Evolutionary conservation across 116 monocot species (phyloP), one percentile per base, ranked within the genome.

Genomic region (Iris pallida): DNA sequence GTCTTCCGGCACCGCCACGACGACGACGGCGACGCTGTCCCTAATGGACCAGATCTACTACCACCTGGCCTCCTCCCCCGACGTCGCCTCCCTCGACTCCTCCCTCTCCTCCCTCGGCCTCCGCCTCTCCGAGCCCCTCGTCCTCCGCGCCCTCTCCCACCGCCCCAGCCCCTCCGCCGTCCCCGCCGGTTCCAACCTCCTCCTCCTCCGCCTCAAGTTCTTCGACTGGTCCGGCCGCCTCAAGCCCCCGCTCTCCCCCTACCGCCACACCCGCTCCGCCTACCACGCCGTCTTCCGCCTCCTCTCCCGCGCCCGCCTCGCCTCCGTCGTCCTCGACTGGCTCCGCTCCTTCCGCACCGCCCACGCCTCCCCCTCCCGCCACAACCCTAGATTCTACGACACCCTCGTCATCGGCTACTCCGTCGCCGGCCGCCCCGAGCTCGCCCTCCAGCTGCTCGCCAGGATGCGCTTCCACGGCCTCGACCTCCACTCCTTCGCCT

Each of bases 221-320:
- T 96, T 96, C 75, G 92, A 96, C 68, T 96, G 92, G 96, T 87
- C 87, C 42, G 89, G 85, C 11, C 82, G 87, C 18, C 86, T 79
- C 61, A 15, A n/a, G 5, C 5, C 17, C 47, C 4, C 5, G 2
- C 30, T 30, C 30, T 64, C 7, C 5, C 59, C 65, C 48, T 96
- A 80, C 83, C 70, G 76, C 64, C 96, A 92, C 78, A 74, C 92
- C 56, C 82, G 81, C 61, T 60, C 78, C 20, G 76, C 85, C 45
- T 96, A 87, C 77, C 88, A 82, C 75, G 75, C 86, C 30, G 48
- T 91, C 65, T 95, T 95, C 79, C 66, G 68, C 74, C 76, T 79
- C 57, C 78, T 95, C 43, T 61, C 74, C 55, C 68, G 76, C 12
- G 78, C 86, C 51, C 59, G 68, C 46, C 80, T 74, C 60, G 55